phyloP scores from a whole-genome alignment of 345 rosid genomes.

The Rhodomyrtus tomentosa region DNA sequence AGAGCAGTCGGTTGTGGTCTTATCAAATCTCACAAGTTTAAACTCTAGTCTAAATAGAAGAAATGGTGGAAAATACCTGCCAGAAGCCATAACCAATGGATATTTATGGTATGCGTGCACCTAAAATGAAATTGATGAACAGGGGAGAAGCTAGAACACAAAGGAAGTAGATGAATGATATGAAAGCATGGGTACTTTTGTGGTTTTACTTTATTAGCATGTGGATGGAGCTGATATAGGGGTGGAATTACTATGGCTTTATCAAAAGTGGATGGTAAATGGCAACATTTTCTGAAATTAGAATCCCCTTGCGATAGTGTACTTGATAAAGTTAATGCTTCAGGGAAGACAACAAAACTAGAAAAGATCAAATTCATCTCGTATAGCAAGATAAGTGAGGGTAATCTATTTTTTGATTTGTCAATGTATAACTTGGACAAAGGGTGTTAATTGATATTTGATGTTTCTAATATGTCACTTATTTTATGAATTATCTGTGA shows the following conservation, averaged over 20 bases:
- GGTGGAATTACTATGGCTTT: background rate
- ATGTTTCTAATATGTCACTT: background rate
- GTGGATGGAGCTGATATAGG: background rate
- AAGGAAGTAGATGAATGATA: background rate
- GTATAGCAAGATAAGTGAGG: background rate
- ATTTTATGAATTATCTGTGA: background rate
- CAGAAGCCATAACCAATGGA: background rate
- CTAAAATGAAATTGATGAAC: background rate
- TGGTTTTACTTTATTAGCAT: background rate
- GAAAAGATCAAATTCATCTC: background rate
- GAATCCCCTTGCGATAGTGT: background rate
- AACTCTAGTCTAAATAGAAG: background rate
- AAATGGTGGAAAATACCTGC: background rate
- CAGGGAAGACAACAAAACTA: background rate
- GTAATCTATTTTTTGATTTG: background rate
- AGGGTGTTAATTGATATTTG: background rate
- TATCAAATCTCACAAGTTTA: too few relatives aligned
- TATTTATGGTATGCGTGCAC: background rate
- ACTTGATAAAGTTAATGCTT: background rate
- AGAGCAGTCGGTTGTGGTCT: too few relatives aligned
- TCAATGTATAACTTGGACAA: background rate
- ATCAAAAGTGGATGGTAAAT: background rate
- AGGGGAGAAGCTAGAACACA: background rate
- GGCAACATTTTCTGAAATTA: background rate
- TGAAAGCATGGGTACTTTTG: background rate